These are phyloP conservation scores for Didymosphaeria variabile DNA, from an alignment of 2,329 filamentous ascomycete genomes.

Conservation along the genomic window DNA sequence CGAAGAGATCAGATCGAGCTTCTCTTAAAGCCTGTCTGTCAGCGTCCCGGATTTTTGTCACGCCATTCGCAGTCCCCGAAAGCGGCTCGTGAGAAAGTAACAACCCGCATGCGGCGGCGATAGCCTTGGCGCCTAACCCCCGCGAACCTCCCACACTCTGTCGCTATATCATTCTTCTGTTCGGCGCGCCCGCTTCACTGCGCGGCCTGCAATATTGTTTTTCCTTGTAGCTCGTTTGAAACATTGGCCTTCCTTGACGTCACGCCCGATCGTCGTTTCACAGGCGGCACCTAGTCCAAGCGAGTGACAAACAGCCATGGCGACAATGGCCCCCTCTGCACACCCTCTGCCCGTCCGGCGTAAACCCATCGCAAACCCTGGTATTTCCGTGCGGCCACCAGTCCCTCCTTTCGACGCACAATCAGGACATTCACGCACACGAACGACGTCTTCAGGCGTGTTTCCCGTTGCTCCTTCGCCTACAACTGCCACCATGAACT, in stretches of 20 bases:
- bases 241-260: constrained; percentile 32
- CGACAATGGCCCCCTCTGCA: constrained; percentile 8
- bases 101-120: constrained; percentile 1
- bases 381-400: constrained; percentile 40
- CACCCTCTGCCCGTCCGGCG: constrained; percentile 38
- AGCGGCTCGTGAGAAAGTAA: constrained; percentile 33
- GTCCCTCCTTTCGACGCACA: constrained; percentile 30
- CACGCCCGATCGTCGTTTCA: constrained; percentile 41
- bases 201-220: constrained; percentile 4
- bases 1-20: not conserved
- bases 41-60: constrained; percentile 33
- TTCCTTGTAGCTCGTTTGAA: constrained; percentile 24
- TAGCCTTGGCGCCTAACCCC: constrained; percentile 7
- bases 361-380: constrained; percentile 46
- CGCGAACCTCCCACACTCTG: constrained; percentile 15
- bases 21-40: constrained; percentile 21
- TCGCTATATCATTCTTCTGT: constrained; percentile 19
- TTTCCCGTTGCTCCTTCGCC: constrained; percentile 36
- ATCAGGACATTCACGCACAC: constrained; percentile 46
- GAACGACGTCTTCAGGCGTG: constrained; percentile 50
- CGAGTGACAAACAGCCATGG: constrained; percentile 23
- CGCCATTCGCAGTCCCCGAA: constrained; percentile 31
- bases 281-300: constrained; percentile 24
- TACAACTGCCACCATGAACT: constrained; percentile 42
- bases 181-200: constrained; percentile 19